A percentile compares a stretch with the other conserved stretches of the same genome.
These are phyloP conservation scores for Leccinum sublutescens DNA, from an alignment of 768 basidiomycete species.

Conservation along the genomic window DNA sequence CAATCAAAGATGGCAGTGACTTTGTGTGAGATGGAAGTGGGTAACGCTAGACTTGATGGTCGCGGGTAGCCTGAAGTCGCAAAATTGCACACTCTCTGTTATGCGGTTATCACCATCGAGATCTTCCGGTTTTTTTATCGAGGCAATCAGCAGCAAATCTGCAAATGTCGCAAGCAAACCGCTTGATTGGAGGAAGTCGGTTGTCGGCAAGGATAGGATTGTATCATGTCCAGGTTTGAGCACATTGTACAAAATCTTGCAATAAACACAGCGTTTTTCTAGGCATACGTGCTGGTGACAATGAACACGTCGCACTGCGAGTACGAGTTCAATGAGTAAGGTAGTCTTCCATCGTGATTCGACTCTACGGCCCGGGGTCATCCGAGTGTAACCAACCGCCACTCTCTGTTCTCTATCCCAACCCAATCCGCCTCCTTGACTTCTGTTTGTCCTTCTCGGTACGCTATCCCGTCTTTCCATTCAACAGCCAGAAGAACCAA, in stretches of 20 bases:
- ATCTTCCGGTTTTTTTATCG: slow-evolving; percentile 10
- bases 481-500: slow-evolving; percentile 14
- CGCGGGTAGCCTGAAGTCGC: slow-evolving; percentile 7
- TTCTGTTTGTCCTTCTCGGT: slow-evolving; percentile 5
- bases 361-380: background rate
- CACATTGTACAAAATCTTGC: slow-evolving; percentile 6
- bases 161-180: slow-evolving; percentile 9
- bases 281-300: too few species aligned
- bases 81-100: background rate
- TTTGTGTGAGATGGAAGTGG: slow-evolving; percentile 19
- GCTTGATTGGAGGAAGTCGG: background rate
- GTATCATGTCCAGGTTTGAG: slow-evolving; percentile 4
- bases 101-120: slow-evolving; percentile 4
- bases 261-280: background rate
- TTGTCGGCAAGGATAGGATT: slow-evolving; percentile 7
- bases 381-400: slow-evolving; percentile 3
- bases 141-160: slow-evolving; percentile 11
- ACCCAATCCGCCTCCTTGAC: slow-evolving; percentile 1
- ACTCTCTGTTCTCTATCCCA: slow-evolving; percentile 10
- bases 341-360: background rate
- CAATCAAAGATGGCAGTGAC: slow-evolving; percentile 1
- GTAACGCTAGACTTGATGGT: slow-evolving; percentile 1
- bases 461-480: slow-evolving; percentile 16
- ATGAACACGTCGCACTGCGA: background rate
- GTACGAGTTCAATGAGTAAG: background rate